These are phyloP conservation scores for Protomyces arabidopsidicola DNA, from an alignment of 1,139 yeast species.

Conservation along the genomic window DNA sequence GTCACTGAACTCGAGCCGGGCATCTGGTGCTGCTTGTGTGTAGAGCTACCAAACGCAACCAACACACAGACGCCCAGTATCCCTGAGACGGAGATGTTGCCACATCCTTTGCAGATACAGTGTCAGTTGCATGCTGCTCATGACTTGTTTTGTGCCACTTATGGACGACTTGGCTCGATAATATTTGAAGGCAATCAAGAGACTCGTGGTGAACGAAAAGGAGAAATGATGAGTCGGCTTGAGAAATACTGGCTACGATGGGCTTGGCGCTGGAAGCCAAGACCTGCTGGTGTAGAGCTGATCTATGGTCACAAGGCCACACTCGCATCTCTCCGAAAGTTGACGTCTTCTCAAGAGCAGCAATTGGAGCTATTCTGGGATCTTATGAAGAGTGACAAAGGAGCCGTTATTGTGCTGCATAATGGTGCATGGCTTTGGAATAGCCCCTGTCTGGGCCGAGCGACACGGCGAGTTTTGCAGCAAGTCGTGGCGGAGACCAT, in stretches of 20 bases:
- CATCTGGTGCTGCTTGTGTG: slow-evolving; percentile 33
- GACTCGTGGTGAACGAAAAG: neutral
- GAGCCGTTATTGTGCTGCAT: neutral
- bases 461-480: slow-evolving; percentile 1
- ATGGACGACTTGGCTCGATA: neutral
- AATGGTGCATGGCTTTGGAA: neutral
- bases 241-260: neutral
- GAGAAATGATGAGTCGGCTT: neutral
- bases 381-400: neutral
- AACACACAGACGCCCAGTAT: neutral
- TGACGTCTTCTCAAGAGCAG: neutral
- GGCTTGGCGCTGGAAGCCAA: neutral
- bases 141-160: neutral
- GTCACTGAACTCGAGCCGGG: slow-evolving; percentile 32
- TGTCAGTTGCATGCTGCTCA: slow-evolving; percentile 6
- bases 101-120: neutral
- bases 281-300: neutral
- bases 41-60: slow-evolving; percentile 15
- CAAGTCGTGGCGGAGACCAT: neutral
- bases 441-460: neutral
- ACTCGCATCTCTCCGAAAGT: neutral
- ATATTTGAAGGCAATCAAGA: neutral
- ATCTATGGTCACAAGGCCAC: neutral
- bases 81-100: neutral
- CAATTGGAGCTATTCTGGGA: neutral